These are phyloP conservation scores for Neotropicomus parvogracilis DNA, from an alignment of 1,284 basidiomycete genomes.

Conservation along the genomic window DNA sequence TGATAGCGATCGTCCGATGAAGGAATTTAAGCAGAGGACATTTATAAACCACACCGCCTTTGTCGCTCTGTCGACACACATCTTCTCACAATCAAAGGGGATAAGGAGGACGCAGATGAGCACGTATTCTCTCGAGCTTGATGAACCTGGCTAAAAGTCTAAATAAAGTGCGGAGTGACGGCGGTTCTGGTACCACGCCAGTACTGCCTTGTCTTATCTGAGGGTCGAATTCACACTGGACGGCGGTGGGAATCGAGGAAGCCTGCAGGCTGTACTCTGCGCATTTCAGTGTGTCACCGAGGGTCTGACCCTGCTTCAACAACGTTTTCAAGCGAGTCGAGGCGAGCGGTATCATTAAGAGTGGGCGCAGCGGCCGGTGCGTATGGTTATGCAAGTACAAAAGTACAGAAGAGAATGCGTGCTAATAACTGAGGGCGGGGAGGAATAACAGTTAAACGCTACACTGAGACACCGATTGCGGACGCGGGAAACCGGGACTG, in stretches of 20 bases:
- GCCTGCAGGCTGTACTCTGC: conserved; percentile 5
- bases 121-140: conserved; percentile 10
- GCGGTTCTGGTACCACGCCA: conserved; percentile 14
- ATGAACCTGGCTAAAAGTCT: conserved; percentile 28
- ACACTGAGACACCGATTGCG: conserved; percentile 22
- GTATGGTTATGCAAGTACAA: conserved; percentile 26
- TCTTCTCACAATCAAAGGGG: conserved; percentile 19
- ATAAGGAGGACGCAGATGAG: conserved; percentile 15
- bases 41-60: conserved; percentile 29
- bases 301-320: conserved; percentile 11
- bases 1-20: conserved; percentile 8
- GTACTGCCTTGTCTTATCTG: conserved; percentile 12
- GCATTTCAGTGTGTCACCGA: conserved; percentile 7
- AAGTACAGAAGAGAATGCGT: conserved; percentile 25
- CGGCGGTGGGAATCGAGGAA: conserved; percentile 10
- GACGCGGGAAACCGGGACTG: conserved; percentile 25
- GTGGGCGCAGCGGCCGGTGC: conserved; percentile 13
- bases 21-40: conserved; percentile 23
- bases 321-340: not conserved
- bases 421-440: conserved; percentile 20
- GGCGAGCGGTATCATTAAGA: conserved; percentile 20
- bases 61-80: conserved; percentile 6
- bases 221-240: conserved; percentile 6
- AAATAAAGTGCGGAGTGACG: conserved; percentile 19
- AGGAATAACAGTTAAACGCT: conserved; percentile 7